Conservation (phyloP, 2,329 filamentous ascomycete genomes). For the Aspergillus ochraceus region DNA sequence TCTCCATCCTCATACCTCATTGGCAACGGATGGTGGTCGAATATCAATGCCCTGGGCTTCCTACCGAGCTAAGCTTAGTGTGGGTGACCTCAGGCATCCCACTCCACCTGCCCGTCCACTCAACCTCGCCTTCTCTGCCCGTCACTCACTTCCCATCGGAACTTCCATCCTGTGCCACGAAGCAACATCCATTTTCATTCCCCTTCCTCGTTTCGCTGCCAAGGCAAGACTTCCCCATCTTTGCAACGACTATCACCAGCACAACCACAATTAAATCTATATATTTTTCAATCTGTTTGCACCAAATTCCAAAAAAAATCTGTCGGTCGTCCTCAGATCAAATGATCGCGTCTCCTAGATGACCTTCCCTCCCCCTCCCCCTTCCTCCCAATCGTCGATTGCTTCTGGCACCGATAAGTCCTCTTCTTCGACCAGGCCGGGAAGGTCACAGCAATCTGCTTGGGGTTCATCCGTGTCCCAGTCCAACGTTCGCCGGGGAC, state of each 20-base stretch:
- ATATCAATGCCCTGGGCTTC: not conserved
- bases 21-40: not conserved
- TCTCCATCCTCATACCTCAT: not conserved
- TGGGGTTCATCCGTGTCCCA: constrained; percentile 58
- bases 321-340: constrained; percentile 44
- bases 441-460: constrained; percentile 53
- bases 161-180: constrained; percentile 29
- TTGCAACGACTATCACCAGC: constrained; percentile 7
- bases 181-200: constrained; percentile 25
- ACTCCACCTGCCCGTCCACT: constrained; percentile 25
- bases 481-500: constrained; percentile 56
- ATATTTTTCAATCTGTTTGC: constrained; percentile 10
- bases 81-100: constrained; percentile 16
- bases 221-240: constrained; percentile 11
- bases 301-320: constrained; percentile 30
- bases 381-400: constrained; percentile 53
- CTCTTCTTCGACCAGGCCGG: constrained; percentile 46
- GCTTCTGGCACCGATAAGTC: constrained; percentile 52
- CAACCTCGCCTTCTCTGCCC: constrained; percentile 27
- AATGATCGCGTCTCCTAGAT: constrained; percentile 57
- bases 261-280: constrained; percentile 10
- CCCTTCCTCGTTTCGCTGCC: constrained; percentile 17
- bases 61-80: not conserved
- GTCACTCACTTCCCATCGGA: constrained; percentile 27
- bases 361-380: constrained; percentile 56